Evolutionary conservation across 192 early-diverging fungal genomes (phyloP), one percentile per base, ranked within the genome.

Genomic region (Dissophora globulifera): DNA sequence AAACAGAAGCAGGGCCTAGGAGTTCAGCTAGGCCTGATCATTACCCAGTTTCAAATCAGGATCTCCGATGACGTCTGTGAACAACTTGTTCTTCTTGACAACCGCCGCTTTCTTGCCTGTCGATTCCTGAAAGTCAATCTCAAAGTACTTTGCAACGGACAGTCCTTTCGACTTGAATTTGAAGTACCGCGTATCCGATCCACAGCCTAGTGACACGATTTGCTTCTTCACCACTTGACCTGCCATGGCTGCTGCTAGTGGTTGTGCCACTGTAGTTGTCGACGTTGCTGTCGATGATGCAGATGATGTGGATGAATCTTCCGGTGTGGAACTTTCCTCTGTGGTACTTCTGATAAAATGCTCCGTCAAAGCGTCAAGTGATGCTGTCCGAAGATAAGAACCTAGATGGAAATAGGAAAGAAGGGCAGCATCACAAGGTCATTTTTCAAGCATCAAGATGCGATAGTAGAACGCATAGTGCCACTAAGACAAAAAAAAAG

Each of bases 151-250:
- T 42, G 66, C 49, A 19, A 69, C 69, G 12, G 63, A 53, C 30
- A 76, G 49, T 11, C 65, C 65, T 1, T 67, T 75, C 17, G 59
- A 23, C 71, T 78, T 90, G 47, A 93, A 79, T 17, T 86, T 62
- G 76, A 97, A 97, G 61, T 91, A 97, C 20, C 95, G 86, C 0
- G 97, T 97, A 67, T 99, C 97, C 47, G 90, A 92, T 2, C 97
- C 97, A 7, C 94, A 94, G 15, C 97, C 97, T 10, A 98, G 64
- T 0, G 87, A 85, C 0, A 99, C 90, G 41, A 99, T 90, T 71
- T 99, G 94, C 49, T 90, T 89, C 49, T 79, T 82, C 31, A 49
- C 26, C 33, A 66, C 46, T 38, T 23, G 8, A 19, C 30, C 10
- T 55, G 66, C 7, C 9, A 25, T 12, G 16, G 54, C 13, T 33